These are phyloP conservation scores for Exserohilum turcica DNA, from an alignment of 2,329 filamentous ascomycete species.

Conservation along the genomic window DNA sequence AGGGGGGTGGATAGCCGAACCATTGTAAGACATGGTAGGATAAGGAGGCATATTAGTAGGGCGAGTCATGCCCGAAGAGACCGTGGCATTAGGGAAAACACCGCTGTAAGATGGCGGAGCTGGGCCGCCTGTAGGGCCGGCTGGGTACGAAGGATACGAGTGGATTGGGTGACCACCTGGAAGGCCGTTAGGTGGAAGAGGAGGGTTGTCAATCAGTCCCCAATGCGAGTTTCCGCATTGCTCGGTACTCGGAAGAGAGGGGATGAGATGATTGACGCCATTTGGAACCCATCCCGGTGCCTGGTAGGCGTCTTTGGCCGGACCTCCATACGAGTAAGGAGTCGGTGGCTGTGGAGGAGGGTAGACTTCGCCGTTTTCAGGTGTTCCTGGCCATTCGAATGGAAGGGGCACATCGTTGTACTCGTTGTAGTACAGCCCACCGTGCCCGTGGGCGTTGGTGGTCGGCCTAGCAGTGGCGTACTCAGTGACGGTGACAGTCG, in stretches of 20 bases:
- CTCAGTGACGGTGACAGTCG: constrained; percentile 21
- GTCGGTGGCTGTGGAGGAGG: constrained; percentile 25
- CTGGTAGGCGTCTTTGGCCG: constrained; percentile 23
- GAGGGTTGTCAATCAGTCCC: constrained; percentile 36
- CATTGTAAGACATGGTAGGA: constrained; percentile 15
- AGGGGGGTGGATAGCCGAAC: constrained; percentile 8
- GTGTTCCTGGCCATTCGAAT: constrained; percentile 34
- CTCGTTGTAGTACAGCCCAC: constrained; percentile 38
- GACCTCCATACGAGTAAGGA: constrained; percentile 33
- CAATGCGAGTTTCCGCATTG: constrained; percentile 39
- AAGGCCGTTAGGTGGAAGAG: constrained; percentile 28
- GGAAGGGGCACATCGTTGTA: constrained; percentile 36
- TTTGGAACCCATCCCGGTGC: constrained; percentile 38
- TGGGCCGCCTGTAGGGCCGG: too few species aligned
- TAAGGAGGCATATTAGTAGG: constrained; percentile 4
- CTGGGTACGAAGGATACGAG: constrained; percentile 1
- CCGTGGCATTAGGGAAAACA: too few species aligned
- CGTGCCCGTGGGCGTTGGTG: constrained; percentile 31
- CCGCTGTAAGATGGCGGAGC: too few species aligned
- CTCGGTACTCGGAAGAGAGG: constrained; percentile 27
- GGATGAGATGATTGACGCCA: constrained; percentile 22
- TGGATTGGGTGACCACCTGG: constrained; percentile 14
- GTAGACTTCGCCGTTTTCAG: constrained; percentile 23
- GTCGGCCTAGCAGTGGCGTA: constrained; percentile 26
- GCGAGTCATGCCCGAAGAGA: neutral